Conservation (phyloP, 1,284 basidiomycete species). For the Phellopilus nigrolimitatus region DNA sequence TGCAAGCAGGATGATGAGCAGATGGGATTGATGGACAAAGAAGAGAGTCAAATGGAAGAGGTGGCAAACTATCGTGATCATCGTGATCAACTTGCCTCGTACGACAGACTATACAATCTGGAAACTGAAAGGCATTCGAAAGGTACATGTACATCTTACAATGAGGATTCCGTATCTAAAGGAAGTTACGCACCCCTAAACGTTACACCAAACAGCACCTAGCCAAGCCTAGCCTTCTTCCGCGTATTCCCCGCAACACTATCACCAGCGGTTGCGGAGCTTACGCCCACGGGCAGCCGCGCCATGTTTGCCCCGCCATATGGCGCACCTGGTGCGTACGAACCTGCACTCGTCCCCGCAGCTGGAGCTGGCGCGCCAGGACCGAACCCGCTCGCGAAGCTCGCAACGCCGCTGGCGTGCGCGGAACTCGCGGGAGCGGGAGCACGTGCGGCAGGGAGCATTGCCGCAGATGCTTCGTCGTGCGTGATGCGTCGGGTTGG, state of each 20-base stretch:
- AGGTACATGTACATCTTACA: no score
- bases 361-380: conserved; percentile 1
- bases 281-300: conserved; percentile 29
- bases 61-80: no score
- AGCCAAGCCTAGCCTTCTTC: conserved; percentile 45
- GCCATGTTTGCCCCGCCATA: conserved; percentile 18
- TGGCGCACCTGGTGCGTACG: conserved; percentile 5
- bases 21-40: no score
- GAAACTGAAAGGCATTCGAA: no score
- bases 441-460: conserved; percentile 43
- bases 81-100: no score
- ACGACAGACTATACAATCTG: no score
- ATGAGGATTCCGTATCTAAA: no score
- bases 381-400: conserved; percentile 48
- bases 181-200: no score
- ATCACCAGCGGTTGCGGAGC: conserved; percentile 31
- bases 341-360: background rate
- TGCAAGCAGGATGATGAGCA: no score
- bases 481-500: conserved; percentile 71
- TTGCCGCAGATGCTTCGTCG: conserved; percentile 76
- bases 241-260: conserved; percentile 32
- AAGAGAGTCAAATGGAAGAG: no score
- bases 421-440: conserved; percentile 42
- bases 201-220: no score
- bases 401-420: conserved; percentile 34